These are phyloP conservation scores for Crithidia thermophila DNA, from an alignment of 208 protist genomes.

Conservation along the genomic window DNA sequence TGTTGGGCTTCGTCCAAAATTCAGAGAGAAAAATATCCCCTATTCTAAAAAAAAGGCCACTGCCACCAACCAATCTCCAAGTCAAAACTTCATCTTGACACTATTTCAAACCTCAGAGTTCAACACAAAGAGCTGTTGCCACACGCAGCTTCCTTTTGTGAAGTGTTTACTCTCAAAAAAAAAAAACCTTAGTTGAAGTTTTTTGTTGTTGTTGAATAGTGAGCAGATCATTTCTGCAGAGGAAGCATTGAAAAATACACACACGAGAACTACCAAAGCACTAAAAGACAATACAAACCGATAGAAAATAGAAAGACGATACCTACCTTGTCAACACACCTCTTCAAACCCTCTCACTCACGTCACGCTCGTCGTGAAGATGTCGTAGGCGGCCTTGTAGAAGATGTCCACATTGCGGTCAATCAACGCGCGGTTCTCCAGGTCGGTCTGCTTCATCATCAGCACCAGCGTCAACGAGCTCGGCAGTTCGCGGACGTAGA, in stretches of 20 bases:
- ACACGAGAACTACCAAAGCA: background rate
- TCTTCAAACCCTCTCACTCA: background rate
- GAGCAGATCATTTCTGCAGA: background rate
- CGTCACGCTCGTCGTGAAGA: conserved; percentile 54
- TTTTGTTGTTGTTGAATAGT: no score
- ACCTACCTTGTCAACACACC: background rate
- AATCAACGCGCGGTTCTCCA: conserved; percentile 77
- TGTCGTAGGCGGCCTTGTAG: conserved; percentile 71
- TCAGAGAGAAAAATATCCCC: no score
- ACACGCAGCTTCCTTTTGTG: no score
- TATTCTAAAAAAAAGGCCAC: no score
- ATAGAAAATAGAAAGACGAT: background rate
- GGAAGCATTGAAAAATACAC: background rate
- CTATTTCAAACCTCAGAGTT: no score
- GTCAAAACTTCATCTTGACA: no score
- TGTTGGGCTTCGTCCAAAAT: no score
- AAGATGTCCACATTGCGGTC: conserved; percentile 87
- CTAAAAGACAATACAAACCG: no score
- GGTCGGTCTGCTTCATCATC: conserved; percentile 82
- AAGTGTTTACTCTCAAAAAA: no score
- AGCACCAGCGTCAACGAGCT: conserved; percentile 83
- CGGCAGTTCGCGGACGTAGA: conserved; percentile 88
- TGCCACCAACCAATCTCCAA: no score
- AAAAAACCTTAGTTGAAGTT: no score
- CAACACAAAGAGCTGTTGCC: no score